Percentiles rank a stretch among this genome's conserved stretches.
These are phyloP conservation scores for Xylaria sp. DNA, from an alignment of 2,329 filamentous ascomycete genomes.

Conservation along the genomic window DNA sequence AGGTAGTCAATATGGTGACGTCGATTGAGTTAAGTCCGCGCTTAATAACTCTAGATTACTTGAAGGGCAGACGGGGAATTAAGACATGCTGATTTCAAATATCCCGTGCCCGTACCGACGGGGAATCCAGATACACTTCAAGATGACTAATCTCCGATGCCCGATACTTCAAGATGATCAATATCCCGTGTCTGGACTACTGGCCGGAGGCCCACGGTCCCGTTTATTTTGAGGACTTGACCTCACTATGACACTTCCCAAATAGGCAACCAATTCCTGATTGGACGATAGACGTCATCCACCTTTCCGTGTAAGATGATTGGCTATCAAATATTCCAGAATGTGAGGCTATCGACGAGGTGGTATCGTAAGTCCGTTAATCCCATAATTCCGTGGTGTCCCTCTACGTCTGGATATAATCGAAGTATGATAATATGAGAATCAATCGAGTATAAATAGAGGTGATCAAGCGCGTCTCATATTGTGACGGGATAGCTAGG, in stretches of 20 bases:
- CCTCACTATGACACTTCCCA: background rate
- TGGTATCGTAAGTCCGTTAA: conserved; percentile 27
- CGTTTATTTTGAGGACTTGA: background rate
- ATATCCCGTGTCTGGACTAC: background rate
- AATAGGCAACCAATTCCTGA: conserved; percentile 31
- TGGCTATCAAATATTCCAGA: conserved; percentile 4
- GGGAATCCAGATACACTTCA: background rate
- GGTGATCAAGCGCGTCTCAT: background rate
- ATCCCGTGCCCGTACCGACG: too few species aligned
- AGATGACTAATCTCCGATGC: too few species aligned
- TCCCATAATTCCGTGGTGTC: conserved; percentile 32
- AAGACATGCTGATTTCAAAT: too few species aligned
- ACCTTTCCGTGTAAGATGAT: conserved; percentile 34
- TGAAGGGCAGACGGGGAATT: too few species aligned
- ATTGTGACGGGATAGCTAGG: background rate
- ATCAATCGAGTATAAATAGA: conserved; percentile 29
- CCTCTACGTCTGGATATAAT: background rate
- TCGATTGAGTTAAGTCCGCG: background rate
- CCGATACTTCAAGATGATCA: background rate
- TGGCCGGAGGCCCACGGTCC: conserved; percentile 2
- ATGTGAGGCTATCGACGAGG: background rate
- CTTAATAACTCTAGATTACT: too few species aligned
- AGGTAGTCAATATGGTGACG: background rate
- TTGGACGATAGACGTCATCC: background rate
- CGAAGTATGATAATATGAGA: background rate